Percentiles rank a stretch among this genome's conserved stretches.
These are phyloP conservation scores for Phytopythium kandeliae DNA, from an alignment of 352 stramenopile species.

Conservation along the genomic window DNA sequence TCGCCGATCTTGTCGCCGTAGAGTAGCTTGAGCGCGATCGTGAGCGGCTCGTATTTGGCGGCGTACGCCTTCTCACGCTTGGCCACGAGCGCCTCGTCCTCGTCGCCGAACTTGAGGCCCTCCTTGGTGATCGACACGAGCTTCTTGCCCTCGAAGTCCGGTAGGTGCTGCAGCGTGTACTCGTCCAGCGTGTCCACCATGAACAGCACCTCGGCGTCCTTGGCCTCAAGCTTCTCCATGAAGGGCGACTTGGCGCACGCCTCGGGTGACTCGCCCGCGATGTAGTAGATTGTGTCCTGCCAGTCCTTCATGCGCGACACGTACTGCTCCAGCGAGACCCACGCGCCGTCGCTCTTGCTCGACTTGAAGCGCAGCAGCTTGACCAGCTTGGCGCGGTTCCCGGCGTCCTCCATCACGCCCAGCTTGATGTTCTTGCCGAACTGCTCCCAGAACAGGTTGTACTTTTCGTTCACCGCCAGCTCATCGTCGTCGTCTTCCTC, in stretches of 20 bases:
- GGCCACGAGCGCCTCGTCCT: conserved; percentile 94
- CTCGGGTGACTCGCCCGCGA: conserved; percentile 93
- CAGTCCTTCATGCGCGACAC: conserved; percentile 97
- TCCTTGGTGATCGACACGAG: conserved; percentile 97
- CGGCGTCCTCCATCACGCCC: conserved; percentile 97
- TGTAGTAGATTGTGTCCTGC: conserved; percentile 99
- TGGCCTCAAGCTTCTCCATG: conserved; percentile 95
- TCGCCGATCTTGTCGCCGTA: conserved; percentile 94
- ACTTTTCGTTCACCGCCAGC: conserved; percentile 78
- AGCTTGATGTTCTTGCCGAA: conserved; percentile 99
- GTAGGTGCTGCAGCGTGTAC: conserved; percentile 95
- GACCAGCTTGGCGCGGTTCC: conserved; percentile 92
- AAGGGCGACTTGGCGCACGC: conserved; percentile 94
- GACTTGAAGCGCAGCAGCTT: conserved; percentile 98
- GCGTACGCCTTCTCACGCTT: conserved; percentile 96
- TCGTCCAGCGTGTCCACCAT: conserved; percentile 99
- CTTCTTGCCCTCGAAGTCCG: conserved; percentile 94
- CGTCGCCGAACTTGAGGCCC: conserved; percentile 98
- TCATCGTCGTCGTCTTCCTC: conserved; percentile 49
- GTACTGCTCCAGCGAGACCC: conserved; percentile 95
- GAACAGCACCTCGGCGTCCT: conserved; percentile 98
- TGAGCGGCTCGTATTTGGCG: conserved; percentile 95
- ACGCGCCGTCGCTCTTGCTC: conserved; percentile 90
- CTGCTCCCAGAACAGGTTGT: conserved; percentile 98
- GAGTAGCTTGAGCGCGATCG: conserved; percentile 94